These are phyloP conservation scores for Trichosporon coremiiforme DNA, from an alignment of 1,284 basidiomycete genomes.

Conservation along the genomic window DNA sequence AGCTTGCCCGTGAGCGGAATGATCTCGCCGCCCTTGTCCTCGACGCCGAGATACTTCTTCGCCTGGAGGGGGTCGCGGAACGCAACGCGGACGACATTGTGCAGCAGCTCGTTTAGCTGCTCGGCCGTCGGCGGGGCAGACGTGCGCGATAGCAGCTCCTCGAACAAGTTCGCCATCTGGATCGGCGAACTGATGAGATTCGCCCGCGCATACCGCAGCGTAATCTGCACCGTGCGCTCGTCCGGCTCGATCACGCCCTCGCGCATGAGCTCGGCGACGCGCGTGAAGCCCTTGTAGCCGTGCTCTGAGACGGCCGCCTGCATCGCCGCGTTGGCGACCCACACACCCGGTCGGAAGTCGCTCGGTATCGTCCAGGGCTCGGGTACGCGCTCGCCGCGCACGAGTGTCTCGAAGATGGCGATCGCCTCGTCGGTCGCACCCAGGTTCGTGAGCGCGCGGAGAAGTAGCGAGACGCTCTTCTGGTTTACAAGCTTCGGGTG, in stretches of 20 bases:
- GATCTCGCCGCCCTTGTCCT: neutral
- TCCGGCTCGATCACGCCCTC: slow-evolving; percentile 36
- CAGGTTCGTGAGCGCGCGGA: slow-evolving; percentile 26
- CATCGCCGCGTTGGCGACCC: slow-evolving; percentile 35
- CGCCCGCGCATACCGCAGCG: slow-evolving; percentile 38
- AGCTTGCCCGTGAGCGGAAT: neutral
- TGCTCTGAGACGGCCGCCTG: slow-evolving; percentile 34
- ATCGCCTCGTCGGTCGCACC: slow-evolving; percentile 25
- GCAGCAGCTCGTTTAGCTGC: slow-evolving; percentile 34
- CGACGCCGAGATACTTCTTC: slow-evolving; percentile 2
- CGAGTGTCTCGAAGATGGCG: slow-evolving; percentile 17
- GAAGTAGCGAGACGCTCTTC: slow-evolving; percentile 25
- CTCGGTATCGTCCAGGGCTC: slow-evolving; percentile 27
- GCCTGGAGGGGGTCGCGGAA: slow-evolving; percentile 14
- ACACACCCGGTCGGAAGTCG: slow-evolving; percentile 26
- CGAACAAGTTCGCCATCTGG: slow-evolving; percentile 37
- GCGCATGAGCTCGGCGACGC: slow-evolving; percentile 30
- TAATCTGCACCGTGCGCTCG: slow-evolving; percentile 35
- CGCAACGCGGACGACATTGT: slow-evolving; percentile 29
- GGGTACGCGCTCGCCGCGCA: neutral
- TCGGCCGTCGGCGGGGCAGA: slow-evolving; percentile 33
- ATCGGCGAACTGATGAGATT: slow-evolving; percentile 29
- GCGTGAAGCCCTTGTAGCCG: slow-evolving; percentile 29
- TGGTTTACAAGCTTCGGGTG: slow-evolving; percentile 21
- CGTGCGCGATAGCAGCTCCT: slow-evolving; percentile 30